Conservation (phyloP, 2,329 filamentous ascomycete species). For the Sporothrix brunneoviolacea region DNA sequence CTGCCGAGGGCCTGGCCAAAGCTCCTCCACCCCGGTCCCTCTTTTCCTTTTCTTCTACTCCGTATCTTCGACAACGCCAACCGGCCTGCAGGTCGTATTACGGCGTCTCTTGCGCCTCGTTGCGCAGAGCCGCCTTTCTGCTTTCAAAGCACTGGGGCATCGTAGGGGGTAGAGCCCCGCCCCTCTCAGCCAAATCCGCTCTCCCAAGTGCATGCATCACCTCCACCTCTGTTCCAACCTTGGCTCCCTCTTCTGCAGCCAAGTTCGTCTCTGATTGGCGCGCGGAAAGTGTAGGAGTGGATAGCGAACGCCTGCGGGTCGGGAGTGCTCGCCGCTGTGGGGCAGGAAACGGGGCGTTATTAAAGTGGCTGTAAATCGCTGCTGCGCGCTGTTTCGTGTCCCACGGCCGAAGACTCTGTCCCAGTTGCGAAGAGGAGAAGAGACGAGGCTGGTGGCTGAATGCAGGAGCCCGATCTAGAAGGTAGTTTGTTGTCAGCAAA, state of each 20-base stretch:
- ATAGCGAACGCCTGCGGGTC: neutral
- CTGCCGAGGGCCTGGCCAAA: constrained; percentile 5
- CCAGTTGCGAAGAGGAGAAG: too few species aligned
- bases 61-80: too few species aligned
- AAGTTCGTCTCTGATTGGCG: neutral
- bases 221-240: constrained; percentile 1
- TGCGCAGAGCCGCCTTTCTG: neutral
- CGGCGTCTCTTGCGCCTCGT: too few species aligned
- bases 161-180: neutral
- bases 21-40: neutral
- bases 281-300: too few species aligned
- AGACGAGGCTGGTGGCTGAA: too few species aligned
- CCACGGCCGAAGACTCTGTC: too few species aligned
- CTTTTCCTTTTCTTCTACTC: too few species aligned
- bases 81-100: too few species aligned
- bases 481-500: too few species aligned
- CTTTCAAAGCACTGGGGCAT: neutral
- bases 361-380: constrained; percentile 6
- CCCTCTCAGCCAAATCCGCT: neutral
- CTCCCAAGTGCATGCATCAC: constrained; percentile 2
- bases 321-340: constrained; percentile 6
- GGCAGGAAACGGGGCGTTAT: neutral
- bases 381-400: too few species aligned
- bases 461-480: too few species aligned
- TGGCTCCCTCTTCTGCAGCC: neutral